These are phyloP conservation scores for Diaporthe sp. DNA, from an alignment of 2,329 filamentous ascomycete species.

Conservation along the genomic window DNA sequence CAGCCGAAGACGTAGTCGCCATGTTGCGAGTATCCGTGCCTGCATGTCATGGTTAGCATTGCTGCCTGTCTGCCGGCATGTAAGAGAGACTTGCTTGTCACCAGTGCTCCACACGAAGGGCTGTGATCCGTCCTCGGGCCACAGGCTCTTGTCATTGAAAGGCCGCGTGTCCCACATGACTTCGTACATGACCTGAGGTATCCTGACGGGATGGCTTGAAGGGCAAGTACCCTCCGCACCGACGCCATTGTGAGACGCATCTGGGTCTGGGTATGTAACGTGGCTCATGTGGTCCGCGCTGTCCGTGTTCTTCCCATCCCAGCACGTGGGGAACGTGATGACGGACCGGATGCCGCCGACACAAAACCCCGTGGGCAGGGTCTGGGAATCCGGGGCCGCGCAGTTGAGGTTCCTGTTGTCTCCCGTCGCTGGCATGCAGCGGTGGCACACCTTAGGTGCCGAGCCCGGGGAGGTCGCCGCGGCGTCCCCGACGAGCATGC, in stretches of 20 bases:
- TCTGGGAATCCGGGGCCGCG: constrained; percentile 55
- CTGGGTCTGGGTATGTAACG: constrained; percentile 59
- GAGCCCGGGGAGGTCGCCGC: constrained; percentile 46
- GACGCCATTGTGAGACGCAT: constrained; percentile 55
- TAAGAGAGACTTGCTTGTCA: constrained; percentile 46
- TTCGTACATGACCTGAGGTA: constrained; percentile 48
- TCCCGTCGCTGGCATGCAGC: constrained; percentile 52
- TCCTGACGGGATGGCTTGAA: constrained; percentile 46
- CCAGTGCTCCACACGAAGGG: constrained; percentile 50
- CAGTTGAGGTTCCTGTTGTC: constrained; percentile 44
- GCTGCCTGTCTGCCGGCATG: background rate
- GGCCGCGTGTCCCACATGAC: constrained; percentile 46
- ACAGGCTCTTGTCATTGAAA: constrained; percentile 40
- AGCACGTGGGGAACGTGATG: constrained; percentile 54
- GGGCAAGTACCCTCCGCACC: constrained; percentile 51
- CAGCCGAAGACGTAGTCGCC: constrained; percentile 58
- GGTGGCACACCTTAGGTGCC: constrained; percentile 51
- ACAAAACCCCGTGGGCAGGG: constrained; percentile 52
- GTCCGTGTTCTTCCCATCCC: constrained; percentile 67
- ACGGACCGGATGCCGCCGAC: constrained; percentile 51
- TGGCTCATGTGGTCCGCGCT: constrained; percentile 57
- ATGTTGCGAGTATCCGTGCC: constrained; percentile 53
- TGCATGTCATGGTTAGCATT: background rate
- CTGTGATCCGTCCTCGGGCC: constrained; percentile 50
- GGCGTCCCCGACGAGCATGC: constrained; percentile 58